A percentile compares a stretch with the other conserved stretches of the same genome.
Evolutionary conservation across 2,329 filamentous ascomycete species (phyloP).

Genomic region (Ophiostoma himal-ulmi): DNA sequence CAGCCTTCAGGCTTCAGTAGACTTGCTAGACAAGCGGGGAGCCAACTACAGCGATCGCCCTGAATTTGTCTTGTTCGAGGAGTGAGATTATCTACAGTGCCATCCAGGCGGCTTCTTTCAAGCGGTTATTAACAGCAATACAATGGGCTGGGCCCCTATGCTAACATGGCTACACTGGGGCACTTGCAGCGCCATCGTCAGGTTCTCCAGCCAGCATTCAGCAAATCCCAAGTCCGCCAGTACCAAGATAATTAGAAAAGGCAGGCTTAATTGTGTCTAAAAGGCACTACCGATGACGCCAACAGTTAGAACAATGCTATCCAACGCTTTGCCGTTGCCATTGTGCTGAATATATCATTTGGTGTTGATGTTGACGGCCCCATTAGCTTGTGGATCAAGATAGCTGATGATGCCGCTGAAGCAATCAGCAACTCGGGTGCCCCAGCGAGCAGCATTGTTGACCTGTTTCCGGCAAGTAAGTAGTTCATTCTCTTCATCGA

Average conservation of each 20-base stretch:
- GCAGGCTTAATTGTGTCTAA: slow-evolving; percentile 30
- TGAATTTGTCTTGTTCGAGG: slow-evolving; percentile 32
- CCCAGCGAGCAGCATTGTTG: slow-evolving; percentile 24
- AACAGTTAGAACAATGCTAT: slow-evolving; percentile 36
- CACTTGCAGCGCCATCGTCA: slow-evolving; percentile 37
- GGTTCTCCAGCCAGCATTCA: slow-evolving; percentile 33
- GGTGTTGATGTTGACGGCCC: slow-evolving; percentile 37
- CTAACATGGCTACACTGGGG: slow-evolving; percentile 40
- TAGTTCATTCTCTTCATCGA: background rate
- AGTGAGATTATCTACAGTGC: background rate
- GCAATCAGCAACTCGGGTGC: slow-evolving; percentile 25
- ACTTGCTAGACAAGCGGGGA: slow-evolving; percentile 42
- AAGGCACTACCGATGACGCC: slow-evolving; percentile 25
- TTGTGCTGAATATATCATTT: slow-evolving; percentile 41
- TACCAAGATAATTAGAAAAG: slow-evolving; percentile 31
- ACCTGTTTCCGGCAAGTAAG: slow-evolving; percentile 23
- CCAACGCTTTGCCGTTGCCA: slow-evolving; percentile 37
- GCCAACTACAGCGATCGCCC: slow-evolving; percentile 42
- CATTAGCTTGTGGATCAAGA: slow-evolving; percentile 38
- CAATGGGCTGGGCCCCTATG: slow-evolving; percentile 27
- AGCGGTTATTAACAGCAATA: background rate
- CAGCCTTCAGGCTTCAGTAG: slow-evolving; percentile 38
- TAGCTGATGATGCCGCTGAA: slow-evolving; percentile 30
- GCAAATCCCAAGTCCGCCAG: slow-evolving; percentile 34
- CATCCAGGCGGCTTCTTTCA: background rate